phyloP scores from a whole-genome alignment of 345 rosid genomes.

The Bretschneidera sinensis region DNA sequence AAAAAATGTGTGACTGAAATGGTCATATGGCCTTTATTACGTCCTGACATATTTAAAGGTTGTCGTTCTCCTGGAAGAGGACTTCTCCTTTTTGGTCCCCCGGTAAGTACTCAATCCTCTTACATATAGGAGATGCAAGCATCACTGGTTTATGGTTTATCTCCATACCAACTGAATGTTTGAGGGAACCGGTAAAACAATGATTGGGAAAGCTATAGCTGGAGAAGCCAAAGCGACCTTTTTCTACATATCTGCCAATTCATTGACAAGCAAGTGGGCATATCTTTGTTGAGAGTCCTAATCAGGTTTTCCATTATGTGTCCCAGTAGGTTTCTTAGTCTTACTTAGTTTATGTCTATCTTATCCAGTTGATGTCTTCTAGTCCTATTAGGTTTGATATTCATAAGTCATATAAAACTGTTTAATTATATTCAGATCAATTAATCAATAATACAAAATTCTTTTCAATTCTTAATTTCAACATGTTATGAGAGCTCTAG shows the following conservation, averaged over 20 bases:
- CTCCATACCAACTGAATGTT: conserved; percentile 16
- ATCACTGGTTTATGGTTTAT: conserved; percentile 10
- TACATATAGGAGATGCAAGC: conserved; percentile 6
- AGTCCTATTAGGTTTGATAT: too few relatives aligned
- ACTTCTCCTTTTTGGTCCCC: conserved; percentile 98
- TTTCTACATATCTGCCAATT: conserved; percentile 96
- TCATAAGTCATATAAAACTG: too few relatives aligned
- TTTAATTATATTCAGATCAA: too few relatives aligned
- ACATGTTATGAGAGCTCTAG: too few relatives aligned
- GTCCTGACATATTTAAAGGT: conserved; percentile 93
- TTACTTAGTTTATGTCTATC: too few relatives aligned
- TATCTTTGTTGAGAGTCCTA: too few relatives aligned
- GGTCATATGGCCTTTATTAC: conserved; percentile 96
- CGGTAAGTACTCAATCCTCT: conserved; percentile 48
- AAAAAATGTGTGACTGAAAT: conserved; percentile 98
- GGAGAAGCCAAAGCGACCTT: conserved; percentile 99
- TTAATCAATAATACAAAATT: too few relatives aligned
- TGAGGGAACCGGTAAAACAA: conserved; percentile 97
- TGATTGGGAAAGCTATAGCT: conserved; percentile 99
- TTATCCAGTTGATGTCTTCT: too few relatives aligned
- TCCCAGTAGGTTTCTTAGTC: too few relatives aligned
- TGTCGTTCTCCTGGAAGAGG: conserved; percentile 99
- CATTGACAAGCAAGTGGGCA: conserved; percentile 99
- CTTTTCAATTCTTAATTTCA: too few relatives aligned
- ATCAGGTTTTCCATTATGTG: too few relatives aligned